Evolutionary conservation across 352 stramenopile genomes (phyloP).

Genomic region (Globisporangium splendens): DNA sequence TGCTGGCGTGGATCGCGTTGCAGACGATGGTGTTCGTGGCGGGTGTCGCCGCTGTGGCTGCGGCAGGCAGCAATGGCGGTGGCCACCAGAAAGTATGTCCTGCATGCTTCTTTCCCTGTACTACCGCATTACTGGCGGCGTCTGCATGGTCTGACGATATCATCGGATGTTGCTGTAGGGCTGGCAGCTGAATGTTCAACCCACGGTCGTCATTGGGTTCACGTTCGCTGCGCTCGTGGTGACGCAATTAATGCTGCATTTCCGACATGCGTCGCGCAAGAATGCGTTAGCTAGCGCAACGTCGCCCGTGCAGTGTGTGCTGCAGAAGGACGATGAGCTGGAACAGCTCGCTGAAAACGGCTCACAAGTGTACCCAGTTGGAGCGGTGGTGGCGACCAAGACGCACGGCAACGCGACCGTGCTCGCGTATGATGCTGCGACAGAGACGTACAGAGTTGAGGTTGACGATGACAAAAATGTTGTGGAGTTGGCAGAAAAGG

Average conservation of each 20-base stretch:
- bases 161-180: not conserved
- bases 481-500: conserved; percentile 13
- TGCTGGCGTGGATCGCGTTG: not conserved
- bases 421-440: conserved; percentile 18
- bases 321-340: conserved; percentile 27
- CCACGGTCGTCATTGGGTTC: conserved; percentile 8
- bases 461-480: conserved; percentile 7
- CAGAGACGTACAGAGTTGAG: conserved; percentile 33
- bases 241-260: conserved; percentile 10
- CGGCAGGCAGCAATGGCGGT: not conserved
- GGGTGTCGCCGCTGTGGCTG: not conserved
- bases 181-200: not conserved
- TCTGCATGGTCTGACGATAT: not conserved
- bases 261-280: not conserved
- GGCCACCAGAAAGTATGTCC: too few species aligned
- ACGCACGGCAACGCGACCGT: conserved; percentile 15
- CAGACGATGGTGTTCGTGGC: not conserved
- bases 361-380: conserved; percentile 20
- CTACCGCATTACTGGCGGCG: too few species aligned
- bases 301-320: conserved; percentile 15
- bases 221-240: conserved; percentile 17
- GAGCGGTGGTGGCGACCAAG: conserved; percentile 20
- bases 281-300: not conserved
- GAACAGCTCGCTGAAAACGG: conserved; percentile 22
- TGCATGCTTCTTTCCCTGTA: not conserved